Base-by-base conservation (phyloP, 2,329 filamentous ascomycete species). In the Chaetomium globosum region DNA sequence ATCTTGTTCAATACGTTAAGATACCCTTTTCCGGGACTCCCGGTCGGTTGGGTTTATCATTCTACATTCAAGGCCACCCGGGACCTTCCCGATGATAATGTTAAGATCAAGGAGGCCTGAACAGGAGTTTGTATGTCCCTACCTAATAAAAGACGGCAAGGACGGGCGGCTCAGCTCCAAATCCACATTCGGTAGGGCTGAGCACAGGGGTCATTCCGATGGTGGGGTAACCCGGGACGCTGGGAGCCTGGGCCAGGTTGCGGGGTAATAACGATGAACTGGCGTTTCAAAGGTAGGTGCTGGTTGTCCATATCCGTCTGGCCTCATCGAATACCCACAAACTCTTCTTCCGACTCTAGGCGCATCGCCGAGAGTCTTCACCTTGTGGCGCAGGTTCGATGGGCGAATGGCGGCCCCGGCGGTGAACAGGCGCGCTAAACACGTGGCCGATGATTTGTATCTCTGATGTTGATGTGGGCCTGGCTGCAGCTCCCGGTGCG, bases 171-270 rank as follows among this genome's bases (percentile, higher is more conserved):
- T 36, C 8, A 26, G 21, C 26, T 26, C 21, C 49, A 52, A 52
- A 26, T 23, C 49, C 51, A 28, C 26, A n/a, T 19, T n/a, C 26
- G 13, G 28, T 53, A 53, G 51, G 51, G 51, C 51, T 53, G 51
- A 53, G 51, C 28, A 16, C 49, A 53, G 28, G 51, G 28, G 26
- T 31, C 16, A 2, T 28, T 10, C 12, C 28, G 10, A 16, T 30
- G 51, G 51, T 53, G 51, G 51, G 51, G 51, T 21, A 52, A 19
- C 49, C 49, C 49, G 28, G 28, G 49, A 13, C 49, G n/a, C n/a
- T n/a, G n/a, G n/a, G n/a, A n/a, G n/a, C 13, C 16, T 52, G 49
- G 49, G 49, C 49, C 51, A 53, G 39, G 16, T 0, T 31, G 51
- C 51, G 51, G 51, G 51, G 51, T 30, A 53, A 4, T 8, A 19